Percentiles rank a stretch among this genome's conserved stretches.
Conservation (phyloP, 2,329 filamentous ascomycete species). For the Phyllosticta citribraziliensis region DNA sequence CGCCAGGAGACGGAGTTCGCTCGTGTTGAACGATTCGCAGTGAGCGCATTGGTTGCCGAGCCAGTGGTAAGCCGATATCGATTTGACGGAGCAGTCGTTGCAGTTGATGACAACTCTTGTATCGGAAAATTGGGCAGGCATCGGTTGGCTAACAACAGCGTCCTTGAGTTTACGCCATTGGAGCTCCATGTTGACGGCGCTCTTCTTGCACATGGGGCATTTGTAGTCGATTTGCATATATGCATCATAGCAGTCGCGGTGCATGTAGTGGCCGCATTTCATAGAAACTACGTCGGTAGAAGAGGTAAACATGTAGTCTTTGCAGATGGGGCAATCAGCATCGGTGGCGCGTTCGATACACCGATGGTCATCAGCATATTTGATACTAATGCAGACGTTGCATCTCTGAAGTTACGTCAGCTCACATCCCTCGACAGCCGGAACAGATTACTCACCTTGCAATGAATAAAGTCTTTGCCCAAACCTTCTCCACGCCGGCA, state of each 20-base stretch:
- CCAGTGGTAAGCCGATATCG: constrained; percentile 86
- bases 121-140: constrained; percentile 73
- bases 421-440: neutral
- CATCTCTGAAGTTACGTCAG: constrained; percentile 42
- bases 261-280: constrained; percentile 92
- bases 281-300: constrained; percentile 84
- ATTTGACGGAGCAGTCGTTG: constrained; percentile 88
- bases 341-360: constrained; percentile 93
- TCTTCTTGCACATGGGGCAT: constrained; percentile 93
- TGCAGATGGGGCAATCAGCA: constrained; percentile 92
- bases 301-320: constrained; percentile 93
- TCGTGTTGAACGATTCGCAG: constrained; percentile 46
- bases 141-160: constrained; percentile 79
- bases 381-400: constrained; percentile 87
- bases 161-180: constrained; percentile 87
- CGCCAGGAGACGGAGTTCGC: constrained; percentile 36
- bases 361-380: constrained; percentile 73
- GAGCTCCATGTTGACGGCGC: constrained; percentile 93
- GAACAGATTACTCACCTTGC: constrained; percentile 55
- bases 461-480: constrained; percentile 96
- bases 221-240: constrained; percentile 88
- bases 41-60: constrained; percentile 76
- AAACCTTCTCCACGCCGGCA: constrained; percentile 83
- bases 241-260: constrained; percentile 77
- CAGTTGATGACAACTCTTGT: constrained; percentile 79